Evolutionary conservation across 2,329 filamentous ascomycete species (phyloP).

Genomic region (Paracamarosporium sp.): DNA sequence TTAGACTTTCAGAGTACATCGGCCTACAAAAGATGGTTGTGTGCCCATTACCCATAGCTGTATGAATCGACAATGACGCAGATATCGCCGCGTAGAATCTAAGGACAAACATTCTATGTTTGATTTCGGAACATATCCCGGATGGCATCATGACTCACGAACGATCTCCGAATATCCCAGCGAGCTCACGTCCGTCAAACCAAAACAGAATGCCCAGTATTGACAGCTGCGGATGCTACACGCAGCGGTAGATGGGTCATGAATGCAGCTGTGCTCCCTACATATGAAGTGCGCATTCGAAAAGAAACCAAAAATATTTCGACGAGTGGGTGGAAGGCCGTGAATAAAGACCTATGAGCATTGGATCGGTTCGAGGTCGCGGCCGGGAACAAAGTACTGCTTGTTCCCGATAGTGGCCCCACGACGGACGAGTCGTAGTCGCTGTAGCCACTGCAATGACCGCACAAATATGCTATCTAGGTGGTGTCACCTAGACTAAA

Average conservation of each 20-base stretch:
- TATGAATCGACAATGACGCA: conserved; percentile 39
- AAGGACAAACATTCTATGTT: conserved; percentile 38
- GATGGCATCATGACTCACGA: conserved; percentile 37
- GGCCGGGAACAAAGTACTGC: conserved; percentile 19
- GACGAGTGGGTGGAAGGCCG: conserved; percentile 39
- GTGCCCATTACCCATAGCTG: conserved; percentile 31
- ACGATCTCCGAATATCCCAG: conserved; percentile 37
- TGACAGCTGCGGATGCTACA: conserved; percentile 32
- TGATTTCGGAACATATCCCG: conserved; percentile 30
- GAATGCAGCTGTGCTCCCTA: conserved; percentile 36
- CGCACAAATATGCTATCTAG: conserved; percentile 14
- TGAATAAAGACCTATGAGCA: conserved; percentile 32
- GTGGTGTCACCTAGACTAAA: conserved; percentile 24
- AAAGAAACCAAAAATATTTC: conserved; percentile 25
- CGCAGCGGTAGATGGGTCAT: conserved; percentile 36
- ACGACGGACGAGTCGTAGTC: conserved; percentile 29
- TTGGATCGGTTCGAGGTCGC: conserved; percentile 33
- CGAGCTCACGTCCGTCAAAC: conserved; percentile 15
- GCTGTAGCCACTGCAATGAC: conserved; percentile 21
- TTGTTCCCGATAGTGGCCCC: conserved; percentile 9
- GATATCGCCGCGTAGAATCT: conserved; percentile 35
- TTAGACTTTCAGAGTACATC: conserved; percentile 28
- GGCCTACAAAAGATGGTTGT: conserved; percentile 38
- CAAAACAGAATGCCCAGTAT: conserved; percentile 21
- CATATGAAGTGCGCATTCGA: conserved; percentile 34